phyloP scores from a whole-genome alignment of 768 basidiomycete genomes.

The Tylopilus felleus region DNA sequence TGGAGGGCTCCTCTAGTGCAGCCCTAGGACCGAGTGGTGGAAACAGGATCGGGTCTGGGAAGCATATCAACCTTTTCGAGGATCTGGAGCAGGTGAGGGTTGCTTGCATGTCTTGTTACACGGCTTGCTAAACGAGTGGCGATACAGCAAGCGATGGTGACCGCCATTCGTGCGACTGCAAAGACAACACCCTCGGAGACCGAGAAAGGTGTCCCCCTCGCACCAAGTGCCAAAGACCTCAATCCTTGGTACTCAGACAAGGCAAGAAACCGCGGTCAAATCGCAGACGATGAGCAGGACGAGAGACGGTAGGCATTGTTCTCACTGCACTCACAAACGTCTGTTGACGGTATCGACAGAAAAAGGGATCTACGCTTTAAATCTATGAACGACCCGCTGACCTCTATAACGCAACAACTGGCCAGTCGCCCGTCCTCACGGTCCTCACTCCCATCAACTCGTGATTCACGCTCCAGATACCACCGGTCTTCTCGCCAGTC shows the following conservation, averaged over 20 bases:
- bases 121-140: background rate
- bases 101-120: background rate
- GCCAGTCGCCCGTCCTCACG: conserved; percentile 34
- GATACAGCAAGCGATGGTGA: conserved; percentile 42
- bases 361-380: conserved; percentile 63
- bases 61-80: conserved; percentile 83
- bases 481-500: conserved; percentile 8
- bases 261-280: conserved; percentile 20
- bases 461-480: conserved; percentile 17
- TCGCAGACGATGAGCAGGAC: conserved; percentile 30
- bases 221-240: conserved; percentile 72
- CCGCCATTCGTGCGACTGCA: conserved; percentile 47
- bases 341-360: conserved; percentile 34
- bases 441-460: conserved; percentile 12
- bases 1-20: conserved; percentile 10
- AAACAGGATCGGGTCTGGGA: conserved; percentile 34
- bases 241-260: conserved; percentile 70
- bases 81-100: conserved; percentile 67
- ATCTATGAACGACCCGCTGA: conserved; percentile 65
- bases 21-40: background rate
- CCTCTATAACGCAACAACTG: conserved; percentile 67
- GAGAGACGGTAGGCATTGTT: conserved; percentile 36
- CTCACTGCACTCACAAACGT: background rate
- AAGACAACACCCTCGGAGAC: conserved; percentile 47
- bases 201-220: conserved; percentile 72